phyloP scores from a whole-genome alignment of 345 rosid genomes.

The Turnera subulata region DNA sequence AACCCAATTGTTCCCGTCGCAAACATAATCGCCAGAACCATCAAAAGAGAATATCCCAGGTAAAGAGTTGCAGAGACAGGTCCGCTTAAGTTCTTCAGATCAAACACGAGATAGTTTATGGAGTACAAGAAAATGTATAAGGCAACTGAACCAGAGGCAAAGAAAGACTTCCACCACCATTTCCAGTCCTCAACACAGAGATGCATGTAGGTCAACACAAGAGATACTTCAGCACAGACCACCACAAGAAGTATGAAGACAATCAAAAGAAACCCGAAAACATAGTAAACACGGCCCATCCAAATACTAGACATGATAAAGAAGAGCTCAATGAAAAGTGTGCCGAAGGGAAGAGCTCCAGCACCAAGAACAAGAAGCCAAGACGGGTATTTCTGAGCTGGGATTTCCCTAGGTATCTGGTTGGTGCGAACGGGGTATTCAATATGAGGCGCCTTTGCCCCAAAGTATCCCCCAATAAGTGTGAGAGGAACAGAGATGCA shows the following conservation, averaged over 20 bases:
- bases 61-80: slow-evolving; percentile 64
- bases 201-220: slow-evolving; percentile 72
- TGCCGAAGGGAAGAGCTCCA: slow-evolving; percentile 71
- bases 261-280: slow-evolving; percentile 56
- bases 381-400: slow-evolving; percentile 70
- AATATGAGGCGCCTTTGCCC: slow-evolving; percentile 60
- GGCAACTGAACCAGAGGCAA: slow-evolving; percentile 74
- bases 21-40: slow-evolving; percentile 71
- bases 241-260: slow-evolving; percentile 63
- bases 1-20: slow-evolving; percentile 68
- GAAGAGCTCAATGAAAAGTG: slow-evolving; percentile 77
- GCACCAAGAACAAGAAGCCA: slow-evolving; percentile 73
- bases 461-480: slow-evolving; percentile 57
- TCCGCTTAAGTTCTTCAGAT: slow-evolving; percentile 61
- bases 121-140: slow-evolving; percentile 65
- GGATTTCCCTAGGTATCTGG: slow-evolving; percentile 76
- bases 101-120: slow-evolving; percentile 59
- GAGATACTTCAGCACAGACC: slow-evolving; percentile 69
- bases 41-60: slow-evolving; percentile 61
- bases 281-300: slow-evolving; percentile 75
- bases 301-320: slow-evolving; percentile 76
- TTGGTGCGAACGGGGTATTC: slow-evolving; percentile 72
- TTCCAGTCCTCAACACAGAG: slow-evolving; percentile 70
- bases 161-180: slow-evolving; percentile 85
- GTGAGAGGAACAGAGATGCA: slow-evolving; percentile 71